These are phyloP conservation scores for Acer yangbiense DNA, from an alignment of 345 rosid genomes.

Conservation along the genomic window DNA sequence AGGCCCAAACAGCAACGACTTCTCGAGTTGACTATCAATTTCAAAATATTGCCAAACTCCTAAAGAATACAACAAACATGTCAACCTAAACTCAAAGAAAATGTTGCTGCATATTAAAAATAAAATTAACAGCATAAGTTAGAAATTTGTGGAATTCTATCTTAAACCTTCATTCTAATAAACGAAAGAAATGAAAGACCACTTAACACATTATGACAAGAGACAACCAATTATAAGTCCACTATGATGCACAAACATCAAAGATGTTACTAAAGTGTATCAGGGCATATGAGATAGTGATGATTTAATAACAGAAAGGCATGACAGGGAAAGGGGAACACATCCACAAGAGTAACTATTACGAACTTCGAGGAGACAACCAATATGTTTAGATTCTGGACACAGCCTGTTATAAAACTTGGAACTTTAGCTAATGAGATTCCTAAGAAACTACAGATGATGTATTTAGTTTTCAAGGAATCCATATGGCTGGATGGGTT, in stretches of 20 bases:
- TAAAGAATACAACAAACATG: neutral
- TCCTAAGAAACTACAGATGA: neutral
- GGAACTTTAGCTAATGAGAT: neutral
- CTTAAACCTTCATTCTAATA: neutral
- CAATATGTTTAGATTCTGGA: neutral
- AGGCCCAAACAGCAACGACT: neutral
- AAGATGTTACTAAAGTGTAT: neutral
- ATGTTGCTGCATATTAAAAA: neutral
- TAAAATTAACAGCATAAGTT: neutral
- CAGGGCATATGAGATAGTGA: neutral
- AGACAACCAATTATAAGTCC: neutral
- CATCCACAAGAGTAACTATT: neutral
- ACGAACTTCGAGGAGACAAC: neutral
- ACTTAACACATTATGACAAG: neutral
- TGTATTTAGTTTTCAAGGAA: neutral
- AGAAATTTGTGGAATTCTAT: neutral
- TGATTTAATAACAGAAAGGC: neutral
- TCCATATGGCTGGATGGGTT: neutral
- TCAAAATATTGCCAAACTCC: conserved; percentile 3
- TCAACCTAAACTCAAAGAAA: neutral
- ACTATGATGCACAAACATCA: neutral
- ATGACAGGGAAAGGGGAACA: neutral
- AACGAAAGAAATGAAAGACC: neutral
- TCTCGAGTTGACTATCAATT: neutral
- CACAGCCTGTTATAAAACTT: neutral